Conservation (phyloP, 2,329 filamentous ascomycete species). For the Hymenoscyphus fructigenus region DNA sequence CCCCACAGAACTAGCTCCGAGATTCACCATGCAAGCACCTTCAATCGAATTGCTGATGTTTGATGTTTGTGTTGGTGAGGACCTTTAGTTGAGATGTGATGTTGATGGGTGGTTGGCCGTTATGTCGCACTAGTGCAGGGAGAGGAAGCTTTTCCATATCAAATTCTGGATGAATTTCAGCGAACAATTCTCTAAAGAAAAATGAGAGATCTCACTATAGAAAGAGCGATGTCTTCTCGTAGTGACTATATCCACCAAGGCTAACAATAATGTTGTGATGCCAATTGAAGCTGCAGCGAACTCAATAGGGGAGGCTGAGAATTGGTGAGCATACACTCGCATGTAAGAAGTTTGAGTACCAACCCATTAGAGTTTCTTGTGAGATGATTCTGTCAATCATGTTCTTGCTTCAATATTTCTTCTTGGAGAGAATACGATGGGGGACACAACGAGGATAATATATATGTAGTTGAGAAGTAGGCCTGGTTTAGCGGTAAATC, state of each 20-base stretch:
- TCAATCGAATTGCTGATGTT: background rate
- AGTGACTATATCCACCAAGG: background rate
- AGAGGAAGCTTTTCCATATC: conserved; percentile 8
- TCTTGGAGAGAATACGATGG: background rate
- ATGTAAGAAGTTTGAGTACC: background rate
- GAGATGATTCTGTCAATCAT: background rate
- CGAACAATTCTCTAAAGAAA: background rate
- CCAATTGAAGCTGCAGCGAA: background rate
- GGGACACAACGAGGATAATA: background rate
- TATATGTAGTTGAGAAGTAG: background rate
- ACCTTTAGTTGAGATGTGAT: background rate
- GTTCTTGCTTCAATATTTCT: background rate
- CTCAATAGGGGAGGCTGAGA: background rate
- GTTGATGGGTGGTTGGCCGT: background rate
- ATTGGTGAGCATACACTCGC: background rate
- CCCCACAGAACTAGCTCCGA: too few relatives aligned
- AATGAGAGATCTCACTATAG: conserved; percentile 1
- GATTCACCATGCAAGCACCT: background rate
- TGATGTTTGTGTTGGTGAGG: background rate
- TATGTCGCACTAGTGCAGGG: background rate
- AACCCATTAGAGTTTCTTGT: background rate
- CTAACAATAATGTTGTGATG: background rate
- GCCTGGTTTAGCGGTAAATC: background rate
- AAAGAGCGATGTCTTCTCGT: conserved; percentile 6
- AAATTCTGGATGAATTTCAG: conserved; percentile 2